Evolutionary conservation across 768 basidiomycete species (phyloP), one percentile per base, ranked within the genome.

Genomic region (Leccinum longicurvipes): DNA sequence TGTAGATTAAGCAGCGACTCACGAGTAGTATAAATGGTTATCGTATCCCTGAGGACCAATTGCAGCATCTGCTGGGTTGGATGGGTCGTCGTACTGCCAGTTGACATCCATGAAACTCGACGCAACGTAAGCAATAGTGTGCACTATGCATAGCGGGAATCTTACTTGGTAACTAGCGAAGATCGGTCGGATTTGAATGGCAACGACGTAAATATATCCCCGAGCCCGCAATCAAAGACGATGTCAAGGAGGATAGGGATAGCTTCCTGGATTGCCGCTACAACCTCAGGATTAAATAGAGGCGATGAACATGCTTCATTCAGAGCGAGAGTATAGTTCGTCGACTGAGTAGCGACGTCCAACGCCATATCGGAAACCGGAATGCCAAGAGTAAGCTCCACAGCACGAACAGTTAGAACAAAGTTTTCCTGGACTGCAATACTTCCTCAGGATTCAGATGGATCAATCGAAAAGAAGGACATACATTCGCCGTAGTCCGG

Each of bases 11-110:
- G 47, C 19, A 19, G 28, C 3, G 9, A 70, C 84, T 65, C 63
- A 87, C 83, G 75, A 81, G 64, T 89, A 90, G 67, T 91, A 92
- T 15, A 92, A 65, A 69, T 91, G 90, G 52, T 89, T 87, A 62
- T 92, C 90, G 60, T 91, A 92, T 24, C 72, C 74, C 61, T 87
- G 86, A 12, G 88, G 86, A 1, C 90, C 90, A 42, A 79, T 78
- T 5, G 79, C 77, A 24, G 85, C 88, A 49, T 82, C 75, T 7
- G 84, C 82, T 14, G 90, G 90, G 64, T 92, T 92, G 6, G 86
- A 12, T 17, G 83, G 86, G 68, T 82, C 77, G 62, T 85, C 78
- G 66, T 76, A 69, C 63, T 92, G 90, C 90, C 90, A 92, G 56
- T 81, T 83, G 47, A 87, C 64, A 60, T 92, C 88, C 88, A 91